A percentile compares a stretch with the other conserved stretches of the same genome.
phyloP scores from a whole-genome alignment of 148 eudicot genomes.

The Nyssa sinensis region DNA sequence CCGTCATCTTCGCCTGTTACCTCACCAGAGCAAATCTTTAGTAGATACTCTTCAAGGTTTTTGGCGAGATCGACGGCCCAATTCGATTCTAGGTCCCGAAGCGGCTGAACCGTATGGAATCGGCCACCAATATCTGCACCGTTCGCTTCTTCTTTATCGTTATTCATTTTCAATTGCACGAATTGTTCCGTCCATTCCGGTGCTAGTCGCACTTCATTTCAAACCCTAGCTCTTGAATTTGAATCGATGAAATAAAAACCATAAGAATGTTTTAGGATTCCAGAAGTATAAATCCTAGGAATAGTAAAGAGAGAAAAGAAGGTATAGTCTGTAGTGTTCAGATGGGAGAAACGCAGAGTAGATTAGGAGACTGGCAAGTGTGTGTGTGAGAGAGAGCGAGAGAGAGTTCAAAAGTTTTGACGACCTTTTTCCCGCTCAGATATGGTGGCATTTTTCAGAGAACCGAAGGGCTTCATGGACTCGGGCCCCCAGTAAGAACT shows the following conservation, averaged over 20 bases:
- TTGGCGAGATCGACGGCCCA: slow-evolving; percentile 88
- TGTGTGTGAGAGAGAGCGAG: neutral
- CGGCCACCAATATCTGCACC: slow-evolving; percentile 18
- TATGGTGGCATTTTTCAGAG: too few relatives aligned
- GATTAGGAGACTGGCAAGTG: neutral
- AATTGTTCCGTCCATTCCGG: slow-evolving; percentile 9
- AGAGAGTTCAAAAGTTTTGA: slow-evolving; percentile 1
- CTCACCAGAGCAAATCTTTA: slow-evolving; percentile 90
- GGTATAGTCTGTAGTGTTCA: slow-evolving; percentile 5
- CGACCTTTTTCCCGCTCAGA: slow-evolving; percentile 14
- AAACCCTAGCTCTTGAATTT: slow-evolving; percentile 2
- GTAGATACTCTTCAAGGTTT: slow-evolving; percentile 71
- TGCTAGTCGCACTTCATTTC: neutral
- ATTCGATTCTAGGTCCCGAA: slow-evolving; percentile 73
- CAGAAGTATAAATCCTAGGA: neutral
- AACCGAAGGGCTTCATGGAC: neutral
- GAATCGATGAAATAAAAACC: neutral
- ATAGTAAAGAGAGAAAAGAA: neutral
- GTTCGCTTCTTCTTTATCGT: slow-evolving; percentile 23
- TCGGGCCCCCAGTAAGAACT: neutral
- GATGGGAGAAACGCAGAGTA: neutral
- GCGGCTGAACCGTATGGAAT: slow-evolving; percentile 64
- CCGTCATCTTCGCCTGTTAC: slow-evolving; percentile 40
- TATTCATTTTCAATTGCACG: slow-evolving; percentile 29
- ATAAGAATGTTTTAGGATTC: neutral